Evolutionary conservation across 768 basidiomycete species (phyloP).

Genomic region (Hygrophorus pudorinus): DNA sequence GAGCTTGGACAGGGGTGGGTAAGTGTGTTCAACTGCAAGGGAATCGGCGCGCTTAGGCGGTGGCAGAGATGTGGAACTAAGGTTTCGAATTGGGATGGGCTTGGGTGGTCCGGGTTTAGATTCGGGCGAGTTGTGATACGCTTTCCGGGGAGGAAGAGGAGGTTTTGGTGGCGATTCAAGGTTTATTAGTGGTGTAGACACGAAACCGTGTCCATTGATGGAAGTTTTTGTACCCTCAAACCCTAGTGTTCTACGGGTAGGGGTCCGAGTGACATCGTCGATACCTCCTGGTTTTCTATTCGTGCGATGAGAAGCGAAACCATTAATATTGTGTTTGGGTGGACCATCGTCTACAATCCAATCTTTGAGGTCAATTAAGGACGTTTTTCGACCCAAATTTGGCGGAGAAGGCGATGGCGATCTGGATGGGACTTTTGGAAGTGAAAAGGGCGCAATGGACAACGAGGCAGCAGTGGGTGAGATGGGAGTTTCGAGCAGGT

Average conservation of each 20-base stretch:
- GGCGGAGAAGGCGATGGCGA: conserved; percentile 45
- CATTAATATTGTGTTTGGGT: conserved; percentile 8
- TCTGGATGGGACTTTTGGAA: conserved; percentile 11
- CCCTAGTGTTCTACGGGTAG: not conserved
- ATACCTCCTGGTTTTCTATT: conserved; percentile 11
- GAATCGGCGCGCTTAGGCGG: conserved; percentile 33
- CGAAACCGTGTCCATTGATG: not conserved
- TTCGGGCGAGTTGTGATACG: conserved; percentile 40
- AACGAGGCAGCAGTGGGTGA: conserved; percentile 35
- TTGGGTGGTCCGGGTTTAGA: conserved; percentile 23
- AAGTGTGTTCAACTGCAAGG: conserved; percentile 48
- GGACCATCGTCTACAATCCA: conserved; percentile 63
- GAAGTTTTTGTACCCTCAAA: not conserved
- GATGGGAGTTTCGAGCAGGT: conserved; percentile 39
- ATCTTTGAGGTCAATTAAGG: conserved; percentile 62
- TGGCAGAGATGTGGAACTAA: conserved; percentile 18
- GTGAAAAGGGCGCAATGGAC: conserved; percentile 30
- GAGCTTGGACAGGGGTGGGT: conserved; percentile 35
- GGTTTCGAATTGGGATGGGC: conserved; percentile 10
- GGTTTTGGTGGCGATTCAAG: conserved; percentile 39
- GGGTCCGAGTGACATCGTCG: not conserved
- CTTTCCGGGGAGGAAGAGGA: conserved; percentile 59
- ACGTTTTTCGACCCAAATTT: conserved; percentile 41
- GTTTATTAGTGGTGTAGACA: conserved; percentile 39
- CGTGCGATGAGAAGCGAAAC: conserved; percentile 5